Conservation (phyloP, 768 basidiomycete species). For the Termitomyces sp. region DNA sequence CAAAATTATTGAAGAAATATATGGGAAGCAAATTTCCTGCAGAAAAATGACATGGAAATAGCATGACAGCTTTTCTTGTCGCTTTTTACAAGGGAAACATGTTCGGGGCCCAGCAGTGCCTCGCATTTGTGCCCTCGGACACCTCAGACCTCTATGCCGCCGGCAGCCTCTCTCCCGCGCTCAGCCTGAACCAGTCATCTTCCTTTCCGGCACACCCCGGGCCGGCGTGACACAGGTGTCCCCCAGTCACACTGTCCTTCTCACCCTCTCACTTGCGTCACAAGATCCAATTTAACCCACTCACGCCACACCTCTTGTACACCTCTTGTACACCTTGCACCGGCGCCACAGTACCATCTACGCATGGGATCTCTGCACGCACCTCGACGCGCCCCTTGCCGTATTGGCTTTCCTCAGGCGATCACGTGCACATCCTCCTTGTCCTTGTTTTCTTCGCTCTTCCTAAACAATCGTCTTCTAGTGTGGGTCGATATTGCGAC, state of each 20-base stretch:
- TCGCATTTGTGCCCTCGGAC: too few species aligned
- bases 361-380: background rate
- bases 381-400: background rate
- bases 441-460: background rate
- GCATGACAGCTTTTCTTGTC: too few species aligned
- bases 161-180: background rate
- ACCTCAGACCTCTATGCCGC: background rate
- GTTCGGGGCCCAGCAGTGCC: too few species aligned
- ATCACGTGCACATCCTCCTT: background rate
- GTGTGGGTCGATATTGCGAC: background rate
- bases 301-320: background rate
- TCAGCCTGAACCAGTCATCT: background rate
- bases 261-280: rapidly evolving
- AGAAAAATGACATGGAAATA: too few species aligned
- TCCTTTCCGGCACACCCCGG: background rate
- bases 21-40: background rate
- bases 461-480: background rate
- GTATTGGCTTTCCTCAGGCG: background rate
- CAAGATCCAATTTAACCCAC: background rate
- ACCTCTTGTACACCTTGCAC: too few species aligned
- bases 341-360: background rate
- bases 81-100: too few species aligned
- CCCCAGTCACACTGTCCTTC: background rate
- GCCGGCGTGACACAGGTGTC: background rate
- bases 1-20: background rate